Evolutionary conservation across 345 rosid genomes (phyloP), one percentile per base, ranked within the genome.

Genomic region (Physaria fendleri): DNA sequence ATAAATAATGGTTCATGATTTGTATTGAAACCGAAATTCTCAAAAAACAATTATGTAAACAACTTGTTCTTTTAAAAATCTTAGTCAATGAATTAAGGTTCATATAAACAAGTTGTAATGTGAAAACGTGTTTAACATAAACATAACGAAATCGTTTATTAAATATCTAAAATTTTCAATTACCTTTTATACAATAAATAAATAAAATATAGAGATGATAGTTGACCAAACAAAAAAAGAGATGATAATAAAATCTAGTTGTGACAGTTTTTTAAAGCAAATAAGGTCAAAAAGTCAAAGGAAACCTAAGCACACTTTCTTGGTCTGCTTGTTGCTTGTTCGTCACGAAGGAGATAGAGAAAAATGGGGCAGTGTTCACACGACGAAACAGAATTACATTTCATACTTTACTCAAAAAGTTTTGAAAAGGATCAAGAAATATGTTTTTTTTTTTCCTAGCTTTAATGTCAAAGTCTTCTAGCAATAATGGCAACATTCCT

Each of bases 401-500:
- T 55, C 46, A 34, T 16, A 25, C 48, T 15, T 10, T 9, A 39
- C 7, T 15, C 33, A 39, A 39, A 39, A 39, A 54, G 22, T 12
- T 64, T 6, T 12, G 1, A 33, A 22, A 24, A 24, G 33, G 24
- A 47, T 45, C 23, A 46, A 11, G 57, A 29, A n/a, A 13, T 30
- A 47, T 6, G 20, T 46, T 44, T 32, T 25, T 0, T n/a, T n/a
- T n/a, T n/a, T n/a, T n/a, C n/a, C n/a, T 3, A 8, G 27, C 6
- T 65, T 21, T 35, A 44, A 5, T 30, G 34, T 56, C 71, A 71
- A 73, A 71, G 32, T 72, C 78, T 85, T 73, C 52, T 80, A 33
- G 95, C 95, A 61, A 92, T 83, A 58, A 92, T 79, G 51, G 95
- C 95, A 20, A 92, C 79, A 42, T 92, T 88, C 69, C 96, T 81